Evolutionary conservation across 176 grass and related monocot species (phyloP).

Genomic region (Carex cristatella): DNA sequence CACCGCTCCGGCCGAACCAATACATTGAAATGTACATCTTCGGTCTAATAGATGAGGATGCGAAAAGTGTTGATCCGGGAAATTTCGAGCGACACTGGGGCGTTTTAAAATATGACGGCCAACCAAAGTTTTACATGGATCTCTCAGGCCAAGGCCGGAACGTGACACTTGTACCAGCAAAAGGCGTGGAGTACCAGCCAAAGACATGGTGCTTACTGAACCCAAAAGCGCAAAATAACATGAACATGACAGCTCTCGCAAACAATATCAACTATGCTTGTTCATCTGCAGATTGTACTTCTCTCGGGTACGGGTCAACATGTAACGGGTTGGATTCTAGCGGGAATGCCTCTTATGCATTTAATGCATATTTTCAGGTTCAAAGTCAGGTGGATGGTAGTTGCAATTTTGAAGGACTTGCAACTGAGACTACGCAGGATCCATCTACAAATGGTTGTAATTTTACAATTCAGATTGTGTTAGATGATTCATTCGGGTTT

Average conservation of each 20-base stretch:
- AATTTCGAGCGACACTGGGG: slow-evolving; percentile 91
- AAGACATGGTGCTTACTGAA: slow-evolving; percentile 56
- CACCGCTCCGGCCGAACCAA: slow-evolving; percentile 43
- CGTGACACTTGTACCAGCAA: slow-evolving; percentile 41
- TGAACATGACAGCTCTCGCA: slow-evolving; percentile 11
- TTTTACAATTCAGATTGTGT: slow-evolving; percentile 37
- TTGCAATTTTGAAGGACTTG: slow-evolving; percentile 38
- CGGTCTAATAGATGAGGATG: slow-evolving; percentile 74
- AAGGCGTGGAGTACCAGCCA: slow-evolving; percentile 38
- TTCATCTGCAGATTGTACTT: slow-evolving; percentile 35
- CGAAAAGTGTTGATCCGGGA: slow-evolving; percentile 54
- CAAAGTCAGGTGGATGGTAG: slow-evolving; percentile 37
- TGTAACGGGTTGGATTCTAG: slow-evolving; percentile 42
- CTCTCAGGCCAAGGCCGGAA: slow-evolving; percentile 34
- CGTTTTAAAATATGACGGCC: slow-evolving; percentile 57
- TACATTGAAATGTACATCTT: slow-evolving; percentile 77
- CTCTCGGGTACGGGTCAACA: slow-evolving; percentile 40
- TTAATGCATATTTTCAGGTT: slow-evolving; percentile 51
- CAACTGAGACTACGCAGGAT: slow-evolving; percentile 27
- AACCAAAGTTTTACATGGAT: slow-evolving; percentile 65
- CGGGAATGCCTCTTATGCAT: slow-evolving; percentile 54
- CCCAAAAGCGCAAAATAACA: slow-evolving; percentile 5
- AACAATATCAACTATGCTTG: slow-evolving; percentile 32
- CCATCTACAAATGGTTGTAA: slow-evolving; percentile 33
- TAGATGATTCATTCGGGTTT: slow-evolving; percentile 10